These are phyloP conservation scores for Sphaerulina vaccinii DNA, from an alignment of 2,329 filamentous ascomycete genomes.

Conservation along the genomic window DNA sequence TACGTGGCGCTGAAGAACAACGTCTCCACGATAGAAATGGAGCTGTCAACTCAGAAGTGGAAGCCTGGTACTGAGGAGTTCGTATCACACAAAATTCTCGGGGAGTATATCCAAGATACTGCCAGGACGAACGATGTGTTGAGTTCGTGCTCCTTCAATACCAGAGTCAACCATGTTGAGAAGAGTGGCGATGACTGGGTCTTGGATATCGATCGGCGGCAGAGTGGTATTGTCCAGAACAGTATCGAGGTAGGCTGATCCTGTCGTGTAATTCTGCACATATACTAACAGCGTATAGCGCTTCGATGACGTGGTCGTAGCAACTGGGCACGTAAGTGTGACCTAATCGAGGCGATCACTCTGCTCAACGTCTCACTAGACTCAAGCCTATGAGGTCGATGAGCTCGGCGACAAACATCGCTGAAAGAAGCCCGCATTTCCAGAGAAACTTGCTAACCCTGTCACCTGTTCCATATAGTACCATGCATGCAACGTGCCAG, in stretches of 20 bases:
- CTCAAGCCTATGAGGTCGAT: too few species aligned
- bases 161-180: slow-evolving; percentile 54
- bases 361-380: too few species aligned
- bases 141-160: slow-evolving; percentile 54
- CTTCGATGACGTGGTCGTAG: slow-evolving; percentile 55
- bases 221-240: neutral
- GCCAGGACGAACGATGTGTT: slow-evolving; percentile 53
- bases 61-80: slow-evolving; percentile 60
- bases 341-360: too few species aligned
- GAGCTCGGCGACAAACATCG: too few species aligned
- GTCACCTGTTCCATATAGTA: slow-evolving; percentile 42
- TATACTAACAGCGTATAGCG: slow-evolving; percentile 25
- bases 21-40: slow-evolving; percentile 52
- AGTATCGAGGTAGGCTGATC: slow-evolving; percentile 3
- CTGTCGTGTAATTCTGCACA: neutral
- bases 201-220: slow-evolving; percentile 44
- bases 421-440: too few species aligned
- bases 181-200: slow-evolving; percentile 54
- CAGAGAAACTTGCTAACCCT: neutral
- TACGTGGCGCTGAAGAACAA: slow-evolving; percentile 56
- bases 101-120: slow-evolving; percentile 62
- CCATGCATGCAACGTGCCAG: slow-evolving; percentile 51
- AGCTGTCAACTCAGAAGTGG: slow-evolving; percentile 54
- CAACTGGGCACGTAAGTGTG: slow-evolving; percentile 55
- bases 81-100: slow-evolving; percentile 57